These are phyloP conservation scores for Auriculariales sp. DNA, from an alignment of 768 basidiomycete genomes.

Conservation along the genomic window DNA sequence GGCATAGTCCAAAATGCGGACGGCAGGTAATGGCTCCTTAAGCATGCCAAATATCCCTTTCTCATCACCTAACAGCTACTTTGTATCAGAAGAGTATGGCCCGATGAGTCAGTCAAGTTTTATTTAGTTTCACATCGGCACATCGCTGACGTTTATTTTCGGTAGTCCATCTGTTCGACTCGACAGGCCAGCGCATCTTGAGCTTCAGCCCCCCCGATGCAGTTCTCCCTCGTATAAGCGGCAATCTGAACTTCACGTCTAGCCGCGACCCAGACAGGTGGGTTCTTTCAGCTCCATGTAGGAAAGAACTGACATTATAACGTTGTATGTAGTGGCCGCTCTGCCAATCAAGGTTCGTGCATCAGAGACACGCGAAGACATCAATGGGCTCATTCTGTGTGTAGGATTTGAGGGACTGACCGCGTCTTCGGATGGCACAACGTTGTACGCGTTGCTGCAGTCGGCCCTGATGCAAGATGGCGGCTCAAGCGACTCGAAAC, in stretches of 20 bases:
- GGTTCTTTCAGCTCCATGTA: too few species aligned
- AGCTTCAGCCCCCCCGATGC: constrained; percentile 47
- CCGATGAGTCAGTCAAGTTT: too few species aligned
- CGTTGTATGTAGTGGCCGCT: constrained; percentile 45
- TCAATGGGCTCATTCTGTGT: neutral
- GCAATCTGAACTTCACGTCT: constrained; percentile 39
- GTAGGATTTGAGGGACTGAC: constrained; percentile 47
- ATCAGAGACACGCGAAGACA: too few species aligned
- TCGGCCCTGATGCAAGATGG: constrained; percentile 51
- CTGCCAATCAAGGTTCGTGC: constrained; percentile 35
- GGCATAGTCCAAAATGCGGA: constrained; percentile 42
- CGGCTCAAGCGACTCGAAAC: constrained; percentile 24
- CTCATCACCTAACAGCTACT: constrained; percentile 28
- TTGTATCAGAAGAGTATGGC: constrained; percentile 58
- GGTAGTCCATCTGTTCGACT: constrained; percentile 39
- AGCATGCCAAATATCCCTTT: too few species aligned
- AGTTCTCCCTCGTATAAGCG: constrained; percentile 30
- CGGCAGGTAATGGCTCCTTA: constrained; percentile 44
- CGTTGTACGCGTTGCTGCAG: constrained; percentile 48
- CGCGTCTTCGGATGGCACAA: constrained; percentile 27
- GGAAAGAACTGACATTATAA: too few species aligned
- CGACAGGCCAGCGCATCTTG: constrained; percentile 32
- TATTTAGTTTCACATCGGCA: too few species aligned
- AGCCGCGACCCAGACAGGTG: constrained; percentile 26
- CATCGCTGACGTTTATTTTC: too few species aligned